Base-by-base conservation (phyloP, 2,329 filamentous ascomycete species). In the Thielaviopsis populi region DNA sequence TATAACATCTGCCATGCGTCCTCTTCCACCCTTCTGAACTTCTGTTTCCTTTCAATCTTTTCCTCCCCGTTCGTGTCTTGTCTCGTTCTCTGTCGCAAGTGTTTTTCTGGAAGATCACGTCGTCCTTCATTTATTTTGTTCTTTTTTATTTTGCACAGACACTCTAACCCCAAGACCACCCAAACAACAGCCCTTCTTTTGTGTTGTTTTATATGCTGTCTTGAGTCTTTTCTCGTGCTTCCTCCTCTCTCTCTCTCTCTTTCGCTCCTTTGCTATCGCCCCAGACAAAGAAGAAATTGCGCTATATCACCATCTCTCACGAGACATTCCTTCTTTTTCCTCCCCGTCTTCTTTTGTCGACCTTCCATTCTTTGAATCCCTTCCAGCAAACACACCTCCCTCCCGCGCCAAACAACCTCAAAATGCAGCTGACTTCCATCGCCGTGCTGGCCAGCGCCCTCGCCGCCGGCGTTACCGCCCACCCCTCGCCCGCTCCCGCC, bases 391-490 rank as follows among this genome's bases (percentile, higher is more conserved):
- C 33, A 24, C 24, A 62, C 11, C 6, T 22, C 1, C 22, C 10
- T 10, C 6, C 19, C 13, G 17, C 15, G 46, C 19, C n/a, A n/a
- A n/a, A n/a, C n/a, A n/a, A n/a, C 13, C 7, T 8, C 68, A 74
- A 67, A 62, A 77, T 78, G 76, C 77, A 77, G 73, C 70, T 77
- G 70, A 72, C 75, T 24, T 69, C 75, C 63, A 67, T 73, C 53
- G 58, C 76, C 63, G 41, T 75, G 65, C 69, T 77, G 64, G 72
- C 74, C 67, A 73, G 75, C 68, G 75, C 74, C 70, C 68, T 76
- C 59, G 63, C 67, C 65, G 61, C 62, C 11, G 74, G 75, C 69
- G 76, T 70, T 64, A 71, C 74, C 66, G 75, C 75, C 63, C 74
- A 74, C 70, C 76, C 76, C 65, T 75, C 73, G 66, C 70, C 71